Conservation (phyloP, 371 early-diverging fungal species). For the Capniomyces stellatus region DNA sequence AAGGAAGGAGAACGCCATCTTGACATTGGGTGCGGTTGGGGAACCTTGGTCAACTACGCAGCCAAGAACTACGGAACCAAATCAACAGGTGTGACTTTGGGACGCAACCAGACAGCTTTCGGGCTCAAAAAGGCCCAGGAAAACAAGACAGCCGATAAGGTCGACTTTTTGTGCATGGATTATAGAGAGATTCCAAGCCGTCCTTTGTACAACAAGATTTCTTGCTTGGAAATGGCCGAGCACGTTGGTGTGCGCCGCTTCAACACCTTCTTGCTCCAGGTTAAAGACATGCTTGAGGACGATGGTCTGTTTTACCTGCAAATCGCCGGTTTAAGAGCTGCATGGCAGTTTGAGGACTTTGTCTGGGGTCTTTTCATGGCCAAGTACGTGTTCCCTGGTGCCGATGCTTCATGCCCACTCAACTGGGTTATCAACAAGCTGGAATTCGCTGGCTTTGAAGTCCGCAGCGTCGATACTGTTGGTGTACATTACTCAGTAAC, state of each 20-base stretch:
- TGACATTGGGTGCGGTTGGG: conserved; percentile 99
- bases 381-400: conserved; percentile 95
- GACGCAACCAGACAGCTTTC: conserved; percentile 74
- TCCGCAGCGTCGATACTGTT: conserved; percentile 70
- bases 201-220: conserved; percentile 81
- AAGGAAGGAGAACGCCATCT: conserved; percentile 76
- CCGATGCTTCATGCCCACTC: conserved; percentile 90
- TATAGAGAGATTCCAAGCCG: conserved; percentile 85
- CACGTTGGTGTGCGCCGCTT: conserved; percentile 90
- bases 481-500: conserved; percentile 96
- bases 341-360: conserved; percentile 33
- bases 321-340: conserved; percentile 82
- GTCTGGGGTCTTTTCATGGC: conserved; percentile 89
- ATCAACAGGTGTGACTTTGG: conserved; percentile 86
- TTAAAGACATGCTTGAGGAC: conserved; percentile 84
- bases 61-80: conserved; percentile 72
- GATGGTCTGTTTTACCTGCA: conserved; percentile 95
- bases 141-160: conserved; percentile 55
- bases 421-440: conserved; percentile 83
- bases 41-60: conserved; percentile 75
- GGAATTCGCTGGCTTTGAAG: conserved; percentile 85
- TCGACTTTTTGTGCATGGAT: conserved; percentile 74
- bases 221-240: conserved; percentile 95
- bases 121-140: conserved; percentile 69
- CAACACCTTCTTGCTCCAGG: conserved; percentile 76